Evolutionary conservation across 169 alveolate species (phyloP).

Genomic region (Eimeria sp.): DNA sequence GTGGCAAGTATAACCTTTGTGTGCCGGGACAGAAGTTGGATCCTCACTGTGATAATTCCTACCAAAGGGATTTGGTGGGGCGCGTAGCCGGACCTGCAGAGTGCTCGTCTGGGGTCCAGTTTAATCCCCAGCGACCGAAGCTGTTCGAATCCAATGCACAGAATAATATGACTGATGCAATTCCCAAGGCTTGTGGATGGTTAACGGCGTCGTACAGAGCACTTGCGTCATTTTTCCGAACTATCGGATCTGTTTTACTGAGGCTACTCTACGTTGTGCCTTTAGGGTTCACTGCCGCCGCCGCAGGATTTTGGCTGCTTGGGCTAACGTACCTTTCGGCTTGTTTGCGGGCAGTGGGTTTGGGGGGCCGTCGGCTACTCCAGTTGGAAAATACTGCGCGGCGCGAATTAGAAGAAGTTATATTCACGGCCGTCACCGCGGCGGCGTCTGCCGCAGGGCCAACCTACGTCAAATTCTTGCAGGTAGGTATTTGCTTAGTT

Average conservation of each 20-base stretch:
- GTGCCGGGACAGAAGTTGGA: not conserved
- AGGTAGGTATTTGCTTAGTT: constrained; percentile 4
- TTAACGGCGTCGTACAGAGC: not conserved
- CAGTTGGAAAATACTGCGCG: constrained; percentile 57
- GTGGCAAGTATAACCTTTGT: not conserved
- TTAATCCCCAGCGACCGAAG: constrained; percentile 13
- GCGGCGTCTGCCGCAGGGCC: constrained; percentile 75
- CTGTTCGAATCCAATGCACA: not conserved
- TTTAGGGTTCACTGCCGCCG: constrained; percentile 38
- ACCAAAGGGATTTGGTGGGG: not conserved
- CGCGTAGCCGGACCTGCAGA: not conserved
- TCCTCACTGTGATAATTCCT: not conserved
- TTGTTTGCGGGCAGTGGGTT: constrained; percentile 23
- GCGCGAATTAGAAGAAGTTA: constrained; percentile 61
- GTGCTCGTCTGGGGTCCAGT: constrained; percentile 5
- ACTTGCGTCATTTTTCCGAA: constrained; percentile 2
- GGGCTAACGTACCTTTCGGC: constrained; percentile 28
- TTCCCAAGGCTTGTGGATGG: not conserved
- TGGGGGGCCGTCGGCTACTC: not conserved
- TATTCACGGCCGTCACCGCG: constrained; percentile 61
- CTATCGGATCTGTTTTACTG: constrained; percentile 11
- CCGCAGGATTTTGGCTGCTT: constrained; percentile 60
- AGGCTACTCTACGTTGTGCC: constrained; percentile 49
- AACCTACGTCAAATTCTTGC: constrained; percentile 41
- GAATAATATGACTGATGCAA: not conserved